Evolutionary conservation across 2,329 filamentous ascomycete genomes (phyloP).

Genomic region (Penicillium brevicompactum): DNA sequence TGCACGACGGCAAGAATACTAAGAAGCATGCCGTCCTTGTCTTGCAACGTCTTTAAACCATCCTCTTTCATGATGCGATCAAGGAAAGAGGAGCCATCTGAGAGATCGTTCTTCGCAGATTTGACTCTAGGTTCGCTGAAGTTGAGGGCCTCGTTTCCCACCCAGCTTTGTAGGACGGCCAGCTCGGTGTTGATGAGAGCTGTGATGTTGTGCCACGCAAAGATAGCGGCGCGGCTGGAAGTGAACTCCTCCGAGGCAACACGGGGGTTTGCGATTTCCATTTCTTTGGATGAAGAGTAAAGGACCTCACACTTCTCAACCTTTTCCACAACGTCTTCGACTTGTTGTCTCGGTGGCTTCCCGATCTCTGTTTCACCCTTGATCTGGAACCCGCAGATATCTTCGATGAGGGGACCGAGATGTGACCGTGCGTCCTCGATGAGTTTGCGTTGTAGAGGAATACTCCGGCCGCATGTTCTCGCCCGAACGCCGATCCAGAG

Average conservation of each 20-base stretch:
- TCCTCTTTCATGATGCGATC: constrained; percentile 96
- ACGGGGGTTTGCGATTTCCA: constrained; percentile 73
- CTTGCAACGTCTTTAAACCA: constrained; percentile 86
- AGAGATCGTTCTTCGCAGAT: constrained; percentile 70
- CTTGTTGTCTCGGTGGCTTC: constrained; percentile 83
- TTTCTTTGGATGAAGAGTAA: constrained; percentile 76
- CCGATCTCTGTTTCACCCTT: constrained; percentile 91
- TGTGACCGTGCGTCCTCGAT: constrained; percentile 79
- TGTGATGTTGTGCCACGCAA: constrained; percentile 96
- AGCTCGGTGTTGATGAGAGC: constrained; percentile 95
- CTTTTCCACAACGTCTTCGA: constrained; percentile 83
- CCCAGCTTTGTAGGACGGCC: constrained; percentile 89
- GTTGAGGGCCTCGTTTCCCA: constrained; percentile 92
- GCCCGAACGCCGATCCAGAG: constrained; percentile 89
- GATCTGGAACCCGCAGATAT: constrained; percentile 90
- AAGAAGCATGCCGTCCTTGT: constrained; percentile 77
- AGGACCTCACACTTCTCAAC: constrained; percentile 86
- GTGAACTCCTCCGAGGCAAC: constrained; percentile 76
- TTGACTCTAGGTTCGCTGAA: constrained; percentile 75
- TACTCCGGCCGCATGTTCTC: constrained; percentile 77
- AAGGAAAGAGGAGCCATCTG: constrained; percentile 89
- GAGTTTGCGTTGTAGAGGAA: constrained; percentile 82
- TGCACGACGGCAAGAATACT: constrained; percentile 83
- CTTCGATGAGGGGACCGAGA: constrained; percentile 76
- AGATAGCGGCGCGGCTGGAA: constrained; percentile 82